Evolutionary conservation across 2,329 filamentous ascomycete species (phyloP), one percentile per base, ranked within the genome.

Genomic region (Colletotrichum neosansevieriae): DNA sequence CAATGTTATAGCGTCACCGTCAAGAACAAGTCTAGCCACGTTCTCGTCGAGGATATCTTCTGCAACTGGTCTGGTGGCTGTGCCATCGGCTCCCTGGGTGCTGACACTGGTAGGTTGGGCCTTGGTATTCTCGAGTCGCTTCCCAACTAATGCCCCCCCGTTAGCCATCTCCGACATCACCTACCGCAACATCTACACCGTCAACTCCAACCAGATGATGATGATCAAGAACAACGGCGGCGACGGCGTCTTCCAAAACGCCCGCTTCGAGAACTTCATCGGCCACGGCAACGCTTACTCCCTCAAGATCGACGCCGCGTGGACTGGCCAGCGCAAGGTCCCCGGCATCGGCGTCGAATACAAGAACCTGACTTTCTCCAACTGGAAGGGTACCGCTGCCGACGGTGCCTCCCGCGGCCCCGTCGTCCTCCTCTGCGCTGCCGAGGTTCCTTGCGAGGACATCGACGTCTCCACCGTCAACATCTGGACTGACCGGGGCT

Each of bases 171-270:
- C 82, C 44, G 77, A 86, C 67, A 80, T 89, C 67, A 75, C 78
- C 32, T 89, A 89, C 78, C 78, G 79, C 72, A 87, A 89, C 73
- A 74, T 89, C 69, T 89, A 89, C 78, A 88, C 86, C 34, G 83
- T 81, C 77, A 79, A 81, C n/a, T 85, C 83, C 10, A 89, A 89
- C 79, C 85, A 89, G 73, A 89, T 89, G 86, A 83, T 84, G 76
- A 87, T 88, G 85, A 84, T 89, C 79, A 90, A 89, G 76, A 85
- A 82, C 60, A 86, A 88, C 72, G 88, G 88, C 47, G 88, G 88
- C 42, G 81, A 75, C 64, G 88, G 87, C 21, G 81, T 77, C 2
- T 82, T 89, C 4, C 80, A 80, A 47, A 83, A 88, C 71, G 78
- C 81, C 13, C 72, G 81, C 1, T 81, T 89, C 45, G 83, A 86